Conservation (phyloP, 257 asterid species). For the Paulownia fortunei region DNA sequence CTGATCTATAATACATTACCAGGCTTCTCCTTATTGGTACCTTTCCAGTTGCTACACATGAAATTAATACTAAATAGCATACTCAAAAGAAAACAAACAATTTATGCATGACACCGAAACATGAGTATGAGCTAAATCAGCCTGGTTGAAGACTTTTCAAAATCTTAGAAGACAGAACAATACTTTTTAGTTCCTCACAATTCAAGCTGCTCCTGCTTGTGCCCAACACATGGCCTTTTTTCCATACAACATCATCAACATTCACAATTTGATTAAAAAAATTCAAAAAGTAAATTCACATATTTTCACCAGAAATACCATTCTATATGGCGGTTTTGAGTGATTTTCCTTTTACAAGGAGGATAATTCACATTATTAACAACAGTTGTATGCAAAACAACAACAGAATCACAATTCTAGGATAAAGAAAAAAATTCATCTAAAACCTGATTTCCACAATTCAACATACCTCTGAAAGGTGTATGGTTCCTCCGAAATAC, state of each 20-base stretch:
- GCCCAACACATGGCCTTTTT: neutral
- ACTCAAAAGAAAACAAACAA: neutral
- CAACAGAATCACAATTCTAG: neutral
- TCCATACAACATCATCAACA: neutral
- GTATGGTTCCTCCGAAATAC: constrained; percentile 66
- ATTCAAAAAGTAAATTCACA: neutral
- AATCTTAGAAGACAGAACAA: neutral
- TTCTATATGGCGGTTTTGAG: too few species aligned
- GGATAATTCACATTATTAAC: too few species aligned
- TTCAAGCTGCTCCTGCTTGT: constrained; percentile 1
- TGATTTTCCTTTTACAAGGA: too few species aligned
- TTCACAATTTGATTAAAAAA: neutral
- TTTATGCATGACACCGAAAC: neutral
- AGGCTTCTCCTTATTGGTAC: neutral
- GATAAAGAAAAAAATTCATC: neutral
- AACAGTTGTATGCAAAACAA: too few species aligned
- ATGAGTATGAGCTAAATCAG: neutral
- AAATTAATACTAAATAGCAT: neutral
- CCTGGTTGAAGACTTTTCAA: neutral
- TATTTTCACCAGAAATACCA: neutral
- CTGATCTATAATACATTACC: neutral
- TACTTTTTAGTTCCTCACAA: neutral
- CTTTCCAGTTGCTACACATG: neutral
- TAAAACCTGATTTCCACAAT: neutral
- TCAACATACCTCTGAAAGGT: constrained; percentile 59